A percentile compares a stretch with the other conserved stretches of the same genome.
These are phyloP conservation scores for Acer yangbiense DNA, from an alignment of 345 rosid genomes.

Conservation along the genomic window DNA sequence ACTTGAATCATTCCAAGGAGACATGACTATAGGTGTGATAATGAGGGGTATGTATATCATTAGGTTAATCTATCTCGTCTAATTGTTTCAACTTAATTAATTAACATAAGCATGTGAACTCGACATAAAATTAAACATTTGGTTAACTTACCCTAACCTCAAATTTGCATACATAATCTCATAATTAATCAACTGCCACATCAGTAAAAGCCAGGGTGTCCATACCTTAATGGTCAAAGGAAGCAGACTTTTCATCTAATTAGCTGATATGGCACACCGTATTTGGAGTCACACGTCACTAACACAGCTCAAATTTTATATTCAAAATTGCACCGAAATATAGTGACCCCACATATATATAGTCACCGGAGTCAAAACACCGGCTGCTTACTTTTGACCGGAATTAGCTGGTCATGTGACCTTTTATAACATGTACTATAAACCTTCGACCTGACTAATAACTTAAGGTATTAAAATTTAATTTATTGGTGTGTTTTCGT, in stretches of 20 bases:
- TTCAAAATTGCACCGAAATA: neutral
- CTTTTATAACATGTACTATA: constrained; percentile 1
- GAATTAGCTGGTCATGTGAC: constrained; percentile 9
- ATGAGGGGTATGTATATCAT: no score
- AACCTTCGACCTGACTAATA: no score
- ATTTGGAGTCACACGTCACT: neutral
- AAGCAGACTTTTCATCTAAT: neutral
- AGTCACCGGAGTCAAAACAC: constrained; percentile 10
- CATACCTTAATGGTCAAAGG: neutral
- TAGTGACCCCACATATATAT: neutral
- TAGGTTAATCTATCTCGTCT: no score
- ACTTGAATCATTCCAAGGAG: no score
- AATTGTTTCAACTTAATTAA: constrained; percentile 1
- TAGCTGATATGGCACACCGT: neutral
- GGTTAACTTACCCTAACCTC: neutral
- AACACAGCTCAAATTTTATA: neutral
- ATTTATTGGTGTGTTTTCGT: no score
- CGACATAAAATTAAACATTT: neutral
- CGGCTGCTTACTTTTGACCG: constrained; percentile 26
- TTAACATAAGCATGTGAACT: neutral
- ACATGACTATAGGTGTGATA: no score
- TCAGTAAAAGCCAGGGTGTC: neutral
- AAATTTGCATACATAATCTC: neutral
- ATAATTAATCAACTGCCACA: neutral
- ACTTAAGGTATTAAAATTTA: no score